These are phyloP conservation scores for Grigorovia yakushimaensis DNA, from an alignment of 805 yeast species.

Conservation along the genomic window DNA sequence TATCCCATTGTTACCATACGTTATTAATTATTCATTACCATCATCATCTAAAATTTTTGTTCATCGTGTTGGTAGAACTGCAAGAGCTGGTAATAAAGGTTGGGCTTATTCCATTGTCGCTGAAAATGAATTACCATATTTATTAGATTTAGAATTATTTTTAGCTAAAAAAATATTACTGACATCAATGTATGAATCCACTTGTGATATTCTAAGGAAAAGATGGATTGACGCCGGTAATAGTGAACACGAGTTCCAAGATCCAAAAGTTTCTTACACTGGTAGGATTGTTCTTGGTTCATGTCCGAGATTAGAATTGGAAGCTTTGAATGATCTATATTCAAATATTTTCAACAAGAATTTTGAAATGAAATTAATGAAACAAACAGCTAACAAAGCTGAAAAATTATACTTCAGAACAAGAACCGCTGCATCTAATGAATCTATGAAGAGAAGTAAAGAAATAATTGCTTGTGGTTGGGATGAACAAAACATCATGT, in stretches of 20 bases:
- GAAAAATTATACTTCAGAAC: conserved; percentile 82
- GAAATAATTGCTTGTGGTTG: conserved; percentile 69
- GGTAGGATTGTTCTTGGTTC: conserved; percentile 76
- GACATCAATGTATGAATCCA: conserved; percentile 59
- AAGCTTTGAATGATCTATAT: conserved; percentile 61
- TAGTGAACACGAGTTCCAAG: conserved; percentile 30
- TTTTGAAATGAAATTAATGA: conserved; percentile 57
- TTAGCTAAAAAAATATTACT: conserved; percentile 72
- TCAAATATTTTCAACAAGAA: conserved; percentile 49
- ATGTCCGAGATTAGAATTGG: conserved; percentile 64
- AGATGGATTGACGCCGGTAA: conserved; percentile 34
- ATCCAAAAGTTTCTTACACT: conserved; percentile 60
- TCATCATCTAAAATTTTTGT: conserved; percentile 87
- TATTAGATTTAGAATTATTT: conserved; percentile 82
- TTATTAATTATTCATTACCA: conserved; percentile 83
- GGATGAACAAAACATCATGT: conserved; percentile 79
- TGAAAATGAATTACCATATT: conserved; percentile 80
- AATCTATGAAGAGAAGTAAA: conserved; percentile 76
- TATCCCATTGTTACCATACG: conserved; percentile 93
- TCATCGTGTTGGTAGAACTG: conserved; percentile 98
- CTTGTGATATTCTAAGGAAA: conserved; percentile 41
- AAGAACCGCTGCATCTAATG: conserved; percentile 75
- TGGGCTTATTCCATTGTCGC: conserved; percentile 91
- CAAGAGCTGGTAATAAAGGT: conserved; percentile 96
- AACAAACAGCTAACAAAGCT: conserved; percentile 72